Base-by-base conservation (phyloP, 208 protist species). In the Novymonas esmeraldas region DNA sequence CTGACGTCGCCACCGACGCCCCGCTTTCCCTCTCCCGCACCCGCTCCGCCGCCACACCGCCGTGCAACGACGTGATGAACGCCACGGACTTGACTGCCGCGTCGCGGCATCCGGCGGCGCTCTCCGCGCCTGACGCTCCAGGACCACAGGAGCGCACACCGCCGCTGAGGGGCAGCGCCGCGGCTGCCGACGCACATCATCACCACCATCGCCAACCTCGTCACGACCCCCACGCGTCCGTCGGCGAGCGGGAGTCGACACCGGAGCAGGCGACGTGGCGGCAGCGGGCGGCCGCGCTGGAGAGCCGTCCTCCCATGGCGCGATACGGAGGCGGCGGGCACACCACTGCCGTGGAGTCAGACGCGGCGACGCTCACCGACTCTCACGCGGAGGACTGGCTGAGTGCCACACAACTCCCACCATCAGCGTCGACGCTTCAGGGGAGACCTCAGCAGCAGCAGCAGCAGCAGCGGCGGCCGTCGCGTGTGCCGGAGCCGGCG, bases 381-480 rank as follows among this genome's bases (percentile, higher is more conserved):
- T 36, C 26, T 41, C n/a, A 31, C 11, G 42, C 18, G 9, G 48
- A 64, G 16, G 71, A 71, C 33, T 54, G 49, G 63, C 9, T 54
- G 2, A 54, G 54, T 14, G 51, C 56, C 16, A 64, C 62, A 22
- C 63, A 70, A 26, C 54, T 71, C 20, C 50, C 63, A 16, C 51
- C 31, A 41, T 31, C 29, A 0, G 36, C 3, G 13, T 26, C 55
- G 11, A 26, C 10, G 11, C 13, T 10, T 33, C 38, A 14, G 18
- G 51, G 34, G 3, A 7, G 20, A 48, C 6, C 54, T 5, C 20
- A 0, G 31, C 1, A 3, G 18, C 52, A 20, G 29, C n/a, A n/a
- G n/a, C n/a, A n/a, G n/a, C n/a, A n/a, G n/a, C n/a, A n/a, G n/a
- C n/a, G n/a, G n/a, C n/a, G n/a, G n/a, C n/a, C n/a, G 2, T 52